Evolutionary conservation across 192 early-diverging fungal species (phyloP), one percentile per base, ranked within the genome.

Genomic region (Backusella sp.): DNA sequence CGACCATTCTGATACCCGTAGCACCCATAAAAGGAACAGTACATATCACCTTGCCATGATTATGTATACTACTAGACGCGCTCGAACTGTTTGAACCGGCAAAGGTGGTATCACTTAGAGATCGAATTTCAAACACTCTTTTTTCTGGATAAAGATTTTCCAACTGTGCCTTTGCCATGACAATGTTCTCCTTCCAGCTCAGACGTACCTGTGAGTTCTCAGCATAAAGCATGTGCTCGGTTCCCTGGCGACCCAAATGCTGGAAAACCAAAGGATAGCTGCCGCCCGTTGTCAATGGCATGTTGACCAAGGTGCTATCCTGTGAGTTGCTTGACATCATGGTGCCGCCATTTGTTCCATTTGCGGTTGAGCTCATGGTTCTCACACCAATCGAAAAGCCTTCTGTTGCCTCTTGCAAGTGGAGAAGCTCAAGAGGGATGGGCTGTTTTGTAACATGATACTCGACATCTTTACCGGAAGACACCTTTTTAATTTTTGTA

Each of bases 131-230:
- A 84, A 93, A 85, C 32, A 82, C 77, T 72, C 73, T 41, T 28
- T 76, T 67, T 52, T 83, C 72, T 53, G 77, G 65, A 0, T 81
- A 77, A 12, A 70, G 73, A 14, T 86, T 36, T 35, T 83, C 73
- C 34, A 77, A 49, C 0, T 15, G n/a, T 7, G 75, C 75, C 67
- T 89, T 90, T 76, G 91, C 88, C 37, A 88, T 79, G 49, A 88
- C 85, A 68, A 98, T 95, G 42, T 89, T 87, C 65, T 94, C 91
- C 70, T 91, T 87, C 97, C 97, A 98, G 37, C 91, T 87, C 69
- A 87, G 85, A 32, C 93, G 87, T 30, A 90, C 91, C 4, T 91
- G 89, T 36, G 88, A 79, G 73, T 89, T 92, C n/a, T 88, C 84
- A 7, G 94, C 94, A 73, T 92, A 91, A 56, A 98, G 78, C 0